Evolutionary conservation across 108 stramenopile species (phyloP).

Genomic region (Fragilaria crotonensis): DNA sequence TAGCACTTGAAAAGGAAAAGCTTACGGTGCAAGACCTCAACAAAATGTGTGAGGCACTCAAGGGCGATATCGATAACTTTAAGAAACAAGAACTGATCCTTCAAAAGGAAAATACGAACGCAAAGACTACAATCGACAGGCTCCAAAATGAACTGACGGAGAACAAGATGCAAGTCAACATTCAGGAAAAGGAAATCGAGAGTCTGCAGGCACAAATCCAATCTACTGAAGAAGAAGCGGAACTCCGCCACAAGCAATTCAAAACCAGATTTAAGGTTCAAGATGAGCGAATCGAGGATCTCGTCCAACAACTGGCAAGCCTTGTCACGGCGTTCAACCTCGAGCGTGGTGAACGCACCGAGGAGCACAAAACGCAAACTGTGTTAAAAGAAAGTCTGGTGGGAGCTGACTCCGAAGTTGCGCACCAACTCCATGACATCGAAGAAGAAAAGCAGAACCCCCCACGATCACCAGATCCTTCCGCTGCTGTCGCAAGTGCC

Average conservation of each 20-base stretch:
- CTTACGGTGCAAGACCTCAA: no score
- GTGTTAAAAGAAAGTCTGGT: conserved; percentile 16
- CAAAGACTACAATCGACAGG: conserved; percentile 17
- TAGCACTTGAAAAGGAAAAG: no score
- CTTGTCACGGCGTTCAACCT: conserved; percentile 61
- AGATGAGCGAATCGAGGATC: conserved; percentile 52
- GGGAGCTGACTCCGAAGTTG: conserved; percentile 37
- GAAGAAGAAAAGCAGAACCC: neutral
- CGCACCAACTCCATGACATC: conserved; percentile 1
- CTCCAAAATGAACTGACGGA: conserved; percentile 20
- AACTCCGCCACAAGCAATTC: conserved; percentile 48
- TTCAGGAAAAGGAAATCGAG: conserved; percentile 7
- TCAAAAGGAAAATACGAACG: conserved; percentile 3
- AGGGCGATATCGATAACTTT: neutral
- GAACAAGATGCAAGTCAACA: conserved; percentile 1
- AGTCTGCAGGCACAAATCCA: conserved; percentile 14
- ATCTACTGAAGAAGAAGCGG: conserved; percentile 19
- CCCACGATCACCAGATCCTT: neutral
- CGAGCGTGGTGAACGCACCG: conserved; percentile 36
- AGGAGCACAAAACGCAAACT: conserved; percentile 10
- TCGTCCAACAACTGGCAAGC: conserved; percentile 64
- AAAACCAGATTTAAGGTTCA: conserved; percentile 48
- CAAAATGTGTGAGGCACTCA: no score
- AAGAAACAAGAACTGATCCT: neutral
- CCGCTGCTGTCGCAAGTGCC: neutral